Base-by-base conservation (phyloP, 257 asterid genomes). In the Rubia yunnanensis region DNA sequence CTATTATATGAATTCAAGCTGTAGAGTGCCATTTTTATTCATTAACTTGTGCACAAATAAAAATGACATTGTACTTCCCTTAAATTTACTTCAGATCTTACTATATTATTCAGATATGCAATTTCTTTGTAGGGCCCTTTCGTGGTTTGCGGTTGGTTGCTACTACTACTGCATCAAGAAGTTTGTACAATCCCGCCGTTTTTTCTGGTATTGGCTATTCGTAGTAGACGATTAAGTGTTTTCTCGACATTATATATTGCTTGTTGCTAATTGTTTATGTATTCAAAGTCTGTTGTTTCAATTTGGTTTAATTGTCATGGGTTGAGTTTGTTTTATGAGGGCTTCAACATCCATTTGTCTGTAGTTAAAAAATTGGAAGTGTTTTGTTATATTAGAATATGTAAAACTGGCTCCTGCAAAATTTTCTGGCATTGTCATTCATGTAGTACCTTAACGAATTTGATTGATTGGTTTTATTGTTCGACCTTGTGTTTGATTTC, bases 61-160 rank as follows among this genome's bases (percentile, higher is more conserved):
- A 65, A 57, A 8, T 44, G 60, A 15, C 35, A 52, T 26, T 20
- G 26, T 15, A 27, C 20, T 50, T 20, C 26, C 27, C 57, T 56
- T 24, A 5, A 15, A 0, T 44, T 44, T 70, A 44, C 35, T 60
- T 54, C 41, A 11, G 52, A 35, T 39, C 72, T 26, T 56, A 8
- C 72, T 32, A 54, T n/a, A 7, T 31, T 31, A 48, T 60, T 70
- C 64, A 57, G 69, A 57, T 74, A 53, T n/a, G 26, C 23, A 20
- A 67, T 70, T 68, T 57, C 69, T 73, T 8, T 84, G 67, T 84
- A 94, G 99, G 86, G 94, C 97, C 41, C 79, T 94, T 64, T 88
- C 99, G 68, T 94, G 99, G 99, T 94, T 90, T 70, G 96, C 99
- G 48, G 99, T 94, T 57, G 97, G 99, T 66, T 94, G 96, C 83